These are phyloP conservation scores for Maudiozyma saulgeensis DNA, from an alignment of 805 yeast genomes.

Conservation along the genomic window DNA sequence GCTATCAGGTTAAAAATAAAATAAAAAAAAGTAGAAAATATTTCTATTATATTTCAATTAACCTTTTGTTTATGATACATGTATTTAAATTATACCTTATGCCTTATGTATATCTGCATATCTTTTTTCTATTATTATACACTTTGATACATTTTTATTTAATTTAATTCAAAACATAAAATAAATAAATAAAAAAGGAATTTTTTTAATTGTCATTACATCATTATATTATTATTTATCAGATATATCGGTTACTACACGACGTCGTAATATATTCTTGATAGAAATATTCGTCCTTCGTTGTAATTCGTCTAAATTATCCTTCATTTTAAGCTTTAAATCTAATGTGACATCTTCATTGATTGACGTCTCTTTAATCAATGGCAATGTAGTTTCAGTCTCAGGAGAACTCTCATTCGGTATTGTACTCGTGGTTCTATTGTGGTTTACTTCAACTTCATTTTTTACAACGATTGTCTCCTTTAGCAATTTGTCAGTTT, in stretches of 20 bases:
- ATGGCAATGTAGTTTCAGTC: too few species aligned
- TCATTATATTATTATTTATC: not conserved
- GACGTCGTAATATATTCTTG: constrained; percentile 31
- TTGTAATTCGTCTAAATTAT: constrained; percentile 31
- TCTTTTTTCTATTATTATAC: not conserved
- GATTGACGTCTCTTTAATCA: too few species aligned
- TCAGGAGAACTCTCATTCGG: too few species aligned
- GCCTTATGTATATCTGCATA: too few species aligned
- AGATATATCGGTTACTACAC: constrained; percentile 9
- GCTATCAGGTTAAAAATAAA: too few species aligned
- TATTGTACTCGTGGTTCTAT: too few species aligned
- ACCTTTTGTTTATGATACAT: too few species aligned
- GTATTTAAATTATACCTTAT: not conserved
- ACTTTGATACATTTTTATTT: not conserved
- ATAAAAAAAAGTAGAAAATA: too few species aligned
- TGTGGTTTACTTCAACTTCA: too few species aligned
- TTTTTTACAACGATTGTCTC: too few species aligned
- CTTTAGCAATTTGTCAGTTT: too few species aligned
- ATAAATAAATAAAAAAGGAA: not conserved
- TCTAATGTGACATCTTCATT: constrained; percentile 24
- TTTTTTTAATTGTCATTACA: not conserved
- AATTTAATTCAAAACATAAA: not conserved
- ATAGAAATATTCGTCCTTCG: constrained; percentile 37
- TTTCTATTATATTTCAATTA: too few species aligned
- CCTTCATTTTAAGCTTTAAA: constrained; percentile 32